Percentiles rank a stretch among this genome's conserved stretches.
phyloP scores from a whole-genome alignment of 257 asterid genomes.

The Penstemon davidsonii region DNA sequence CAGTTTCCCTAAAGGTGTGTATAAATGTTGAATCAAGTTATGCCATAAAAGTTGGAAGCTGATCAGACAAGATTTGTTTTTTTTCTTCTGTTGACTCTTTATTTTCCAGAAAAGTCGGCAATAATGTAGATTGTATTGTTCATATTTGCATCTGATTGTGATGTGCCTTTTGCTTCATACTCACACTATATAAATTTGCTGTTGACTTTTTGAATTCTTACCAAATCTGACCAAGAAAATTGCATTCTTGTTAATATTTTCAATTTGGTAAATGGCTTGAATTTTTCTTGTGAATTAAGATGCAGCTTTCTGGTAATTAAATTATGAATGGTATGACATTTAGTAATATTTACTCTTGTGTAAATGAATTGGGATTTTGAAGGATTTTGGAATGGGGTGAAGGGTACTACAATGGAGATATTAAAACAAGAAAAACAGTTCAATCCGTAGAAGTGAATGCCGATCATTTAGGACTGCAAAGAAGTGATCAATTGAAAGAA shows the following conservation, averaged over 20 bases:
- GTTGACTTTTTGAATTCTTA: constrained; percentile 20
- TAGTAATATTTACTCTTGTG: not conserved
- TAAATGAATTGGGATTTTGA: constrained; percentile 9
- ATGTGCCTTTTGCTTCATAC: constrained; percentile 6
- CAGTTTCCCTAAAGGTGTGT: not conserved
- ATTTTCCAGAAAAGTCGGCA: constrained; percentile 3
- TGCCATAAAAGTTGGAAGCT: constrained; percentile 6
- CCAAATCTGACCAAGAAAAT: constrained; percentile 28
- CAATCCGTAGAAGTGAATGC: constrained; percentile 51
- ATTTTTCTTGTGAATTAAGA: not conserved
- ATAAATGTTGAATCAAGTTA: not conserved
- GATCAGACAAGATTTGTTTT: not conserved
- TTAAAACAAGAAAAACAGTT: constrained; percentile 82
- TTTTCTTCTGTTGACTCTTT: not conserved
- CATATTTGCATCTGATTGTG: constrained; percentile 25
- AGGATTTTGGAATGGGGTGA: constrained; percentile 82
- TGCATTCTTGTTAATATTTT: constrained; percentile 1
- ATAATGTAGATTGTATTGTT: constrained; percentile 17
- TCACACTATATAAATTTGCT: not conserved
- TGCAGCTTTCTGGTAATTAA: not conserved
- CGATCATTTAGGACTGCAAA: constrained; percentile 61
- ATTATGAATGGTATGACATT: not conserved
- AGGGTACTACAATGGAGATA: constrained; percentile 92
- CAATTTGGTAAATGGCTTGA: not conserved
- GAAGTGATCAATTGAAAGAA: constrained; percentile 80